Base-by-base conservation (phyloP, 768 basidiomycete genomes). In the Auricularia heimuer region DNA sequence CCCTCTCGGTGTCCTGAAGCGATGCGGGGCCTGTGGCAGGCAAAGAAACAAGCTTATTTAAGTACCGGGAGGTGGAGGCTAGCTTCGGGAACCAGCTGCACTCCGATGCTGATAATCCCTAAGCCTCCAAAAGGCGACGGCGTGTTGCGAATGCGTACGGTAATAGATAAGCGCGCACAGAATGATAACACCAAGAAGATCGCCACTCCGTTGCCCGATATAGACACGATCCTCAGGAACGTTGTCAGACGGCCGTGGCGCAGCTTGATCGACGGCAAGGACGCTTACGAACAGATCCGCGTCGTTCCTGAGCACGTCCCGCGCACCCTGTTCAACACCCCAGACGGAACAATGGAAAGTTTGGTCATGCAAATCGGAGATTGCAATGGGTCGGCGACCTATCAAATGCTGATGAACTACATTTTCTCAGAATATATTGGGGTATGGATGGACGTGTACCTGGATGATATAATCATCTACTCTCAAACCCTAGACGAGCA, bases 1-100 rank as follows among this genome's bases (percentile, higher is more conserved):
- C 11, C 71, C 0, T 75, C 77, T 0, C 51, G 69, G 3, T 81
- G 79, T 61, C 74, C 76, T 0, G 68, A 75, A 11, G 66, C 76
- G 0, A 39, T 78, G 2, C 62, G 70, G 14, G 75, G 80, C 45
- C 68, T 81, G 0, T 54, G 44, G 1, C 73, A 77, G 0, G 77
- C 74, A 0, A 73, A 76, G 61, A n/a, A 36, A 10, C 36, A 67
- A 3, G 45, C 47, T 33, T 68, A 68, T 61, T 12, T 67, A 1
- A 21, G 29, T 7, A 62, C 67, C 11, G 68, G 67, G 3, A 7
- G 67, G n/a, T 68, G 68, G 68, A 39, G 47, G 62, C 16, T 64
- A 14, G 16, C n/a, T n/a, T 36, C 64, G 11, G 67, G 63, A 14
- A 35, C 18, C 1, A 67, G 64, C 37, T 54, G 68, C 14, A 60